Conservation (phyloP, 768 basidiomycete genomes). For the Gloeopeniophorella convolvens region DNA sequence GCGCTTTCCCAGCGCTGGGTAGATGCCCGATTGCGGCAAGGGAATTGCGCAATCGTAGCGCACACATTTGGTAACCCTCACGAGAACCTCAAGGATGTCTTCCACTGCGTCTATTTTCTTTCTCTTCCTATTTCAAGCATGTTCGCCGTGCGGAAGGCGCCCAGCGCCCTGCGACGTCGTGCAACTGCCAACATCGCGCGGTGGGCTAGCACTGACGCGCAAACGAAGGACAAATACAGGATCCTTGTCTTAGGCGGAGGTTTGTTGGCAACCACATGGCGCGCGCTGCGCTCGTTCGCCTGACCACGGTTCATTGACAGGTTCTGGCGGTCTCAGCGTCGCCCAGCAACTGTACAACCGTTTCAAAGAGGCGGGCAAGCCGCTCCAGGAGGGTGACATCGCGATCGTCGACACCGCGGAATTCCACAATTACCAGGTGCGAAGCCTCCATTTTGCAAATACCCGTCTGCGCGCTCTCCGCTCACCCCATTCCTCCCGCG, state of each 20-base stretch:
- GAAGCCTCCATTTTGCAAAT: slow-evolving; percentile 9
- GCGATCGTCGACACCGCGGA: slow-evolving; percentile 79
- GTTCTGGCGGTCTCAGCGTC: slow-evolving; percentile 73
- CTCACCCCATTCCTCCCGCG: slow-evolving; percentile 7
- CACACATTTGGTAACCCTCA: no score
- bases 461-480: background rate
- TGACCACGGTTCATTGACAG: slow-evolving; percentile 35
- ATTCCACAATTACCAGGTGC: slow-evolving; percentile 80
- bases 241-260: slow-evolving; percentile 87
- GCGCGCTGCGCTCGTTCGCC: background rate
- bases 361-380: slow-evolving; percentile 63
- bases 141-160: slow-evolving; percentile 12
- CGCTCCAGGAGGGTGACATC: slow-evolving; percentile 68
- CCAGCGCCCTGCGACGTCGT: background rate
- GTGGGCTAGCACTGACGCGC: slow-evolving; percentile 33
- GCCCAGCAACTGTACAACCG: slow-evolving; percentile 85
- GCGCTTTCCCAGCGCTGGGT: no score
- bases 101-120: no score
- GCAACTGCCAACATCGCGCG: slow-evolving; percentile 7
- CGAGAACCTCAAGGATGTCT: no score
- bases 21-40: no score
- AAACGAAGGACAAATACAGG: slow-evolving; percentile 57
- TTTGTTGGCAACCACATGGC: slow-evolving; percentile 30
- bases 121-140: slow-evolving; percentile 14
- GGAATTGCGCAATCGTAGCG: no score